Base-by-base conservation (phyloP, 306 rosid genomes). In the Boehmeria nivea region DNA sequence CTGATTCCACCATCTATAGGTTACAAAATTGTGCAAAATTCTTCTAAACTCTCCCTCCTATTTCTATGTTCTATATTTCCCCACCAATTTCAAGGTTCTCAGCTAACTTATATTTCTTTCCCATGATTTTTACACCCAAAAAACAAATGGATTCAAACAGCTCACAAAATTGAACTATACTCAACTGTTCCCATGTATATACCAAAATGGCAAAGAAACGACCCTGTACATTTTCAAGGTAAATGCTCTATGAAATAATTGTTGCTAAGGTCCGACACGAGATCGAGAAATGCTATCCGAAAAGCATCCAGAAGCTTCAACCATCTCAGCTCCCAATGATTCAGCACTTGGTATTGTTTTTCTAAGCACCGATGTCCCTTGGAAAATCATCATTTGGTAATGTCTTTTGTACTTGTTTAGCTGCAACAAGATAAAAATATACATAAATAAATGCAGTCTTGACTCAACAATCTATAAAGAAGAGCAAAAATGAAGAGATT, bases 351-450 rank as follows among this genome's bases (percentile, higher is more conserved):
- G 88, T 7, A 83, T 67, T 0, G 69, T 14, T 69, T 78, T 86
- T 27, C 51, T 57, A 20, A 90, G 64, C 47, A 84, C 73, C 0
- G 86, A 50, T 3, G 94, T 82, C 43, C 86, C 94, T 36, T 87
- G 88, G 70, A 93, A 93, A 44, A 88, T 61, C 95, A 93, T 77
- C 73, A 88, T 79, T 49, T 70, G 99, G 66, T 81, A 88, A 43
- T 59, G 76, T 69, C 47, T 83, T 70, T 51, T 64, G 38, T 61
- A 81, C 23, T 72, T 54, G 61, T 66, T 71, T 18, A 85, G 67
- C 97, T 89, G 69, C 26, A 37, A 63, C 0, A 12, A 6, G 49
- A 53, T 12, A 28, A 16, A 6, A 52, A 57, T 12, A 25, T 0
- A 19, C 0, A 15, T 15, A 16, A 6, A 54, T 66, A 42, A 71